These are phyloP conservation scores for Russula vinacea DNA, from an alignment of 768 basidiomycete genomes.

Conservation along the genomic window DNA sequence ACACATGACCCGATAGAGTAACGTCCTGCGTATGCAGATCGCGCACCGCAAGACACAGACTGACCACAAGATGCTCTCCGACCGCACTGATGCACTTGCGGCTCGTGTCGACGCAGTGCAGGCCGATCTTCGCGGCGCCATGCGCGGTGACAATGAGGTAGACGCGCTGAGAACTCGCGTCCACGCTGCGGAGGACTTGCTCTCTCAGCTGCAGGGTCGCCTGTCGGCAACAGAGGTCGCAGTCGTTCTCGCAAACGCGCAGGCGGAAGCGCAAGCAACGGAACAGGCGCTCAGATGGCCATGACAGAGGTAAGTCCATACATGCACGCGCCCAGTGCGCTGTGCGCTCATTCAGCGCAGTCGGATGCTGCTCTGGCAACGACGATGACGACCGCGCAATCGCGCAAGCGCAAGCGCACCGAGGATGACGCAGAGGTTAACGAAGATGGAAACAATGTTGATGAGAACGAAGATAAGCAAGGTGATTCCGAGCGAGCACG, in stretches of 20 bases:
- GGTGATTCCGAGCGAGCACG: conserved; percentile 14
- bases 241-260: conserved; percentile 2
- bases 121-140: conserved; percentile 15
- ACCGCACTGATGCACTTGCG: conserved; percentile 26
- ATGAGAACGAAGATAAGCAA: conserved; percentile 13
- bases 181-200: conserved; percentile 10
- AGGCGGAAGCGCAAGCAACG: conserved; percentile 39
- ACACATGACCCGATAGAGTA: conserved; percentile 14
- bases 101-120: conserved; percentile 26
- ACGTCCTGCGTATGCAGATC: conserved; percentile 30
- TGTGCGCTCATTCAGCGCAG: conserved; percentile 32
- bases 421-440: conserved; percentile 30
- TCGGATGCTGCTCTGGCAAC: conserved; percentile 30
- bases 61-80: conserved; percentile 29
- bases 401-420: conserved; percentile 39
- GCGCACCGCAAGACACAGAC: conserved; percentile 31
- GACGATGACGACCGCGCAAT: background rate
- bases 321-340: conserved; percentile 24
- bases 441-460: conserved; percentile 3
- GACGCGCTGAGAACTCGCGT: conserved; percentile 9
- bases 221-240: conserved; percentile 3
- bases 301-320: conserved; percentile 21
- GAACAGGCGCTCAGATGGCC: conserved; percentile 2
- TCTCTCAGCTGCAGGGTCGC: conserved; percentile 16
- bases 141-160: conserved; percentile 11